These are phyloP conservation scores for Penicillium nordicum DNA, from an alignment of 2,329 filamentous ascomycete species.

Conservation along the genomic window DNA sequence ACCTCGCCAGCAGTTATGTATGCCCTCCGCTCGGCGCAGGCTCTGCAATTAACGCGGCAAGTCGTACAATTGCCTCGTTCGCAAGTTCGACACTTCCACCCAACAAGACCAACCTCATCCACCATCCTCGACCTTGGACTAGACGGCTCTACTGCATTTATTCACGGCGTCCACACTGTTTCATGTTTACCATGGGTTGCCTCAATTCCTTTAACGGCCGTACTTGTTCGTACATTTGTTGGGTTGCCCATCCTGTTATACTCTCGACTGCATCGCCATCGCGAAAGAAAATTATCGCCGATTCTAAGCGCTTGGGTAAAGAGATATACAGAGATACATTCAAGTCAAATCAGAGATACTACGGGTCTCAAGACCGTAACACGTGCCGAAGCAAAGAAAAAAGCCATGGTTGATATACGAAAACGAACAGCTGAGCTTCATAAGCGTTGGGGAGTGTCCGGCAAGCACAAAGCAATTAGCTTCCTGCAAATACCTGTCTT, in stretches of 20 bases:
- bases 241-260: conserved; percentile 49
- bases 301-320: conserved; percentile 39
- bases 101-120: conserved; percentile 42
- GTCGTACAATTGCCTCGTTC: conserved; percentile 10
- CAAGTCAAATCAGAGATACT: accelerated
- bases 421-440: conserved; percentile 29
- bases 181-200: conserved; percentile 53
- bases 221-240: conserved; percentile 49
- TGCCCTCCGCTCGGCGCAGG: conserved; percentile 6
- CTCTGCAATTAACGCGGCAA: conserved; percentile 1
- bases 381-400: conserved; percentile 5
- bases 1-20: conserved; percentile 10
- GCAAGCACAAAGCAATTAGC: conserved; percentile 32
- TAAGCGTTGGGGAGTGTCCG: conserved; percentile 33
- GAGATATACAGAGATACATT: conserved; percentile 11
- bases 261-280: conserved; percentile 37
- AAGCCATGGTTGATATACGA: conserved; percentile 19
- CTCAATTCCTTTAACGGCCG: conserved; percentile 54
- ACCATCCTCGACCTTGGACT: conserved; percentile 41
- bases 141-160: conserved; percentile 44
- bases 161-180: conserved; percentile 50
- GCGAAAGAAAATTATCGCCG: conserved; percentile 45
- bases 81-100: conserved; percentile 50
- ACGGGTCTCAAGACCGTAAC: neutral
- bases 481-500: conserved; percentile 47